Evolutionary conservation across 441 rosid species (phyloP), one percentile per base, ranked within the genome.

Genomic region (Brassica balearica): DNA sequence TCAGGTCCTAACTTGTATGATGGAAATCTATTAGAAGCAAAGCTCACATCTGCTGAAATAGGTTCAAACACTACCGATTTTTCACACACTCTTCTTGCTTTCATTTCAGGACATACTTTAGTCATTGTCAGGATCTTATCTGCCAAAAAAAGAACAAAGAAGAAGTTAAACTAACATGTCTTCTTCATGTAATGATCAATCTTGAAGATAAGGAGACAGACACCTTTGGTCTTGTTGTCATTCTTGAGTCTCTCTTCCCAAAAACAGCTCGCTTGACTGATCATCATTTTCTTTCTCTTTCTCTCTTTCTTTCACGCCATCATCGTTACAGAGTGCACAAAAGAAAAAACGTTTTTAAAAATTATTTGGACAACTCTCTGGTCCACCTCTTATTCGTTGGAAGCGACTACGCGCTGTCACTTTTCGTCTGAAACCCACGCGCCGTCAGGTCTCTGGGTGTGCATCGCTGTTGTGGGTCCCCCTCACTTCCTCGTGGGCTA

Each of bases 21-120:
- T 1, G 98, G 98, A 20, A 53, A 53, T 20, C 17, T 17, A n/a
- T 53, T 53, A 15, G 59, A 53, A 53, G 87, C 79, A 74, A 94
- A 92, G 86, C 96, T 92, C 53, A 94, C 98, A 87, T 94, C 97
- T 10, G 87, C 94, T 5, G 98, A 94, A 68, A 92, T 92, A 11
- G 90, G 84, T 51, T 64, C 70, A 65, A 84, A 73, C n/a, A 5
- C 56, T 53, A 82, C 77, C 19, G 19, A 19, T 19, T 19, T 19
- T 77, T 86, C 90, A 55, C 46, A 71, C 76, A 51, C 81, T 80
- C 81, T 73, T 15, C 20, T 60, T 65, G 85, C 90, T 59, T 88
- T 90, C 23, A 81, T 72, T 80, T 87, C 87, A 66, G 93, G 96
- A 82, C 91, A 84, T 76, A 92, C 85, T 85, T 91, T 92, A 3